phyloP scores from a whole-genome alignment of 345 rosid species.

The Laguncularia racemosa region DNA sequence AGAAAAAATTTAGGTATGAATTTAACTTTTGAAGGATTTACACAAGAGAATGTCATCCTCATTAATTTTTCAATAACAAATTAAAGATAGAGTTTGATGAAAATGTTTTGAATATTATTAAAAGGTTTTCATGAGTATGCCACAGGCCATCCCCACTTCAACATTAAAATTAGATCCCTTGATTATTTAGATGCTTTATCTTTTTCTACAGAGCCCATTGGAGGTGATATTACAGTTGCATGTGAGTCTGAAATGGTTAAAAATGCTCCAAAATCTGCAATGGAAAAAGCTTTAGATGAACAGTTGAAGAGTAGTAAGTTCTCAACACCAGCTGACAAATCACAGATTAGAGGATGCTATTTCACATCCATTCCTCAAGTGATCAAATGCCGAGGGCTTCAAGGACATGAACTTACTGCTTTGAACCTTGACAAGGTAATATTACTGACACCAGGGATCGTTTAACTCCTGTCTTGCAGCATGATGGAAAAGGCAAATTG shows the following conservation, averaged over 20 bases:
- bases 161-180: background rate
- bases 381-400: slow-evolving; percentile 60
- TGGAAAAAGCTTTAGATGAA: slow-evolving; percentile 67
- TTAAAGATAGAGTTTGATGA: no score
- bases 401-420: slow-evolving; percentile 61
- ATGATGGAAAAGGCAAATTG: background rate
- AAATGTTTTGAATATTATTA: background rate
- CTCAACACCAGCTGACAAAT: slow-evolving; percentile 28
- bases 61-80: no score
- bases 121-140: background rate
- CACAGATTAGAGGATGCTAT: slow-evolving; percentile 54
- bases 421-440: slow-evolving; percentile 90
- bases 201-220: slow-evolving; percentile 66
- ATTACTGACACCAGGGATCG: background rate
- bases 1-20: no score
- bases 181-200: background rate
- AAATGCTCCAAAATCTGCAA: slow-evolving; percentile 36
- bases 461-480: background rate
- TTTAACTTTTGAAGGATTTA: no score
- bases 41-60: no score
- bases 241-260: slow-evolving; percentile 43
- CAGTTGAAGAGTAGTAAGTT: slow-evolving; percentile 55
- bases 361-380: slow-evolving; percentile 68
- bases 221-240: slow-evolving; percentile 78
- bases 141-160: background rate